Evolutionary conservation across 1,139 yeast genomes (phyloP), one percentile per base, ranked within the genome.

Genomic region (Pichia sp.): DNA sequence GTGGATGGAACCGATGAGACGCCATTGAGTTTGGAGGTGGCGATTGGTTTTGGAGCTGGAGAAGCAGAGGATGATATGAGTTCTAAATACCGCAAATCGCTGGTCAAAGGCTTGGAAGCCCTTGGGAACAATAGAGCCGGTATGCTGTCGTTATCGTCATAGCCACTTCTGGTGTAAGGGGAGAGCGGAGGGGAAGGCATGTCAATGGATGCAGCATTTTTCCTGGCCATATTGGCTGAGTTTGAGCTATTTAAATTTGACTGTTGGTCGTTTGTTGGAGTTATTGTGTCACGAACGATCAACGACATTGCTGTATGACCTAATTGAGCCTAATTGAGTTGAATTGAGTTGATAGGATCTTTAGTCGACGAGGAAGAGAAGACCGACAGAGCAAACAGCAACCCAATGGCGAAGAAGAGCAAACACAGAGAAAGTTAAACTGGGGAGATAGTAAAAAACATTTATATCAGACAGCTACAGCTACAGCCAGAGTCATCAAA

Each of bases 141-240:
- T 48, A 67, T 63, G 48, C 61, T 62, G 6, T 63, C 58, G 52
- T 63, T 64, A 44, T 59, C 61, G 47, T 65, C 66, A 42, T 61
- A 66, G 17, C 57, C 52, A 49, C 60, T 54, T 49, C 70, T 62
- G 51, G 77, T 82, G 64, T 77, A 80, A 50, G 88, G 88, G 2
- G 87, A 83, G 58, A 83, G 71, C 45, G 89, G 89, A 12, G 89
- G 89, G 2, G 88, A 83, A 54, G 85, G 81, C 56, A 82, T 79
- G 40, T 58, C 55, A 10, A 42, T 27, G 9, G 24, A 14, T 27
- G 34, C 20, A 27, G 31, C 8, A 44, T 44, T 44, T 12, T 17
- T 20, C 17, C 12, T 29, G 17, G 16, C 14, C 43, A 46, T 2
- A 33, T 41, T 10, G 43, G 31, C n/a, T 6, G 45, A 8, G 16